phyloP scores from a whole-genome alignment of 768 basidiomycete genomes.

The Grammothele lineata region DNA sequence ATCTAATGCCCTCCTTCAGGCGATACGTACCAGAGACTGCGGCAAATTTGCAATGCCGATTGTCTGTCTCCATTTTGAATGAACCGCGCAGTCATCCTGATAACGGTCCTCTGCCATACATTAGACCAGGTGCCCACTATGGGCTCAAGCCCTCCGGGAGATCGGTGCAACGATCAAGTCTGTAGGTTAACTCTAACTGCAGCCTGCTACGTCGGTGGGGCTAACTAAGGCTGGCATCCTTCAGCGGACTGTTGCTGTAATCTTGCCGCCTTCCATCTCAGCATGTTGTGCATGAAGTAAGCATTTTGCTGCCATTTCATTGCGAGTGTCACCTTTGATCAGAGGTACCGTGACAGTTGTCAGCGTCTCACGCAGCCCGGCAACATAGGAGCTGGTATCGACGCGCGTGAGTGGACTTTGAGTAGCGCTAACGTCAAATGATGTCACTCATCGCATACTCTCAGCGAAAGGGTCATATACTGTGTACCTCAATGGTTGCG shows the following conservation, averaged over 20 bases:
- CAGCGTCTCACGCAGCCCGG: slow-evolving; percentile 3
- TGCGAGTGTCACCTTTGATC: too few relatives aligned
- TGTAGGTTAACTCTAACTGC: not conserved
- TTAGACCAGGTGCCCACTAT: slow-evolving; percentile 2
- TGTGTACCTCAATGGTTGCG: not conserved
- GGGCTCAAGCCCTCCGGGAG: slow-evolving; percentile 12
- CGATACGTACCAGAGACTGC: slow-evolving; percentile 12
- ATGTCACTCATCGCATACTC: too few relatives aligned
- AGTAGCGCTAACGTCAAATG: too few relatives aligned
- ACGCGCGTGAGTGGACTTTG: slow-evolving; percentile 17
- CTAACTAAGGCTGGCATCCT: not conserved
- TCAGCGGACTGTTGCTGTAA: slow-evolving; percentile 17
- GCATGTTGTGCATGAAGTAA: slow-evolving; percentile 21
- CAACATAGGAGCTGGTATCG: not conserved
- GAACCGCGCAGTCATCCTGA: too few relatives aligned
- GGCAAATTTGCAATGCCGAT: slow-evolving; percentile 17
- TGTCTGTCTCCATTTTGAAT: slow-evolving; percentile 10
- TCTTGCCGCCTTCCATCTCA: slow-evolving; percentile 10
- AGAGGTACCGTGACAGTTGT: too few relatives aligned
- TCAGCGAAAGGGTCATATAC: slow-evolving; percentile 9
- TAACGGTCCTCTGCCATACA: not conserved
- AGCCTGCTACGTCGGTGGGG: not conserved
- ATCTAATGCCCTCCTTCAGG: not conserved
- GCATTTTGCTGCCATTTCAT: not conserved
- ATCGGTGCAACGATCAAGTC: slow-evolving; percentile 16